Base-by-base conservation (phyloP, 345 rosid genomes). In the Acer saccharum region DNA sequence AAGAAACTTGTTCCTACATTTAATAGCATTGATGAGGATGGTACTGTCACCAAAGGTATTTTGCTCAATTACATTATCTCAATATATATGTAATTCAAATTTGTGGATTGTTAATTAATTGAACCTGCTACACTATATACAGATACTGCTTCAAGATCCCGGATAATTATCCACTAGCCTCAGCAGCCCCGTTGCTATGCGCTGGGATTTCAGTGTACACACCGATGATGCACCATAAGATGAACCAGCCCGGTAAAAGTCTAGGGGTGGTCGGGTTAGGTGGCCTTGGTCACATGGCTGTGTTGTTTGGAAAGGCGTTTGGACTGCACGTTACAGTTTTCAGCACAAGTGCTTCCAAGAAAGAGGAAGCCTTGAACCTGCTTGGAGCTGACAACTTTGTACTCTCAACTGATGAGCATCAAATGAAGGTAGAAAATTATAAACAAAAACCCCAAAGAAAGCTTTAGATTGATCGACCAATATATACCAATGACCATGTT, bases 221-320 rank as follows among this genome's bases (percentile, higher is more conserved):
- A 57, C 87, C 90, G 0, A 77, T 87, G 87, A 74, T 83, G 71
- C 74, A 74, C 69, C 83, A 83, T 16, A 78, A 76, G 63, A 85
- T 87, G 83, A 85, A 87, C 68, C 86, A 85, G 77, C 83, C 87
- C 0, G 90, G 87, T 13, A 83, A 85, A 71, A 65, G 77, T 68
- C 67, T 87, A 4, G 87, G 90, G 6, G 90, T 83, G 46, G 78
- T 87, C 0, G 88, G 90, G 4, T 83, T 81, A 0, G 90, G 88
- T 11, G 90, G 88, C n/a, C 88, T 85, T 1, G 90, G 88, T 14
- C 90, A 81, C 84, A 79, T 87, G 87, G 83, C 85, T 0, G 87
- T 83, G 70, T 79, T 81, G 84, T 83, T 87, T 62, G 90, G 83
- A n/a, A 85, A 83, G 80, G 87, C 88, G 16, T 83, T 87, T 55